phyloP scores from a whole-genome alignment of 1,284 basidiomycete species.

The Mrakiaceae sp. region DNA sequence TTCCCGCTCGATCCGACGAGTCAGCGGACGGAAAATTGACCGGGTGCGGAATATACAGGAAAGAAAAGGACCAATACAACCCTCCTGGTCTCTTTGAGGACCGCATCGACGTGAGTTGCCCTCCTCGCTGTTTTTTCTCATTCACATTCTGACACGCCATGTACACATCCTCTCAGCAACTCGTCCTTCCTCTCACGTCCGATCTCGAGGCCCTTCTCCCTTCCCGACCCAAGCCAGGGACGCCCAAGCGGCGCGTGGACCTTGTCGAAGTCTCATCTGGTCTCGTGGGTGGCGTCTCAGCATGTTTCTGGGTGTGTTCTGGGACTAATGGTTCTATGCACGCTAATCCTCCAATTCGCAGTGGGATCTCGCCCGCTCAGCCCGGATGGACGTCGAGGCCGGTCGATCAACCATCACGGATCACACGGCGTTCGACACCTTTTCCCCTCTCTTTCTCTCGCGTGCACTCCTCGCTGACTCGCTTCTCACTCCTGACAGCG shows the following conservation, averaged over 20 bases:
- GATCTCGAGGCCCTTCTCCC: conserved; percentile 9
- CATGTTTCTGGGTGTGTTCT: no score
- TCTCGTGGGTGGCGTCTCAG: background rate
- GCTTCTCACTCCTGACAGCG: background rate
- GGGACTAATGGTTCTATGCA: no score
- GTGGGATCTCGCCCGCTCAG: conserved; percentile 17
- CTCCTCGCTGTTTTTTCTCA: no score
- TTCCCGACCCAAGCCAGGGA: background rate
- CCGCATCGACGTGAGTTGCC: conserved; percentile 6
- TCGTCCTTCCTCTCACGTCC: background rate
- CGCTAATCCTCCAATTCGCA: background rate
- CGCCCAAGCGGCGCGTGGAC: conserved; percentile 10
- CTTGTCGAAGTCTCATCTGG: conserved; percentile 17
- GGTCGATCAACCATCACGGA: conserved; percentile 13
- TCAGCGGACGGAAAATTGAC: background rate
- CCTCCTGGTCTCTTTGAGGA: conserved; percentile 11
- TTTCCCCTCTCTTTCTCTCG: no score
- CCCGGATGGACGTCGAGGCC: conserved; percentile 8
- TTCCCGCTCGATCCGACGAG: background rate
- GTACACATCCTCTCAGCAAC: background rate
- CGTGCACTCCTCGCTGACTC: no score
- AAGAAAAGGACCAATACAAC: conserved; percentile 14
- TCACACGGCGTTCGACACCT: background rate
- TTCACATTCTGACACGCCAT: no score
- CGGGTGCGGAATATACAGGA: background rate